Base-by-base conservation (phyloP, 2,329 filamentous ascomycete species). In the Cercospora beticola region DNA sequence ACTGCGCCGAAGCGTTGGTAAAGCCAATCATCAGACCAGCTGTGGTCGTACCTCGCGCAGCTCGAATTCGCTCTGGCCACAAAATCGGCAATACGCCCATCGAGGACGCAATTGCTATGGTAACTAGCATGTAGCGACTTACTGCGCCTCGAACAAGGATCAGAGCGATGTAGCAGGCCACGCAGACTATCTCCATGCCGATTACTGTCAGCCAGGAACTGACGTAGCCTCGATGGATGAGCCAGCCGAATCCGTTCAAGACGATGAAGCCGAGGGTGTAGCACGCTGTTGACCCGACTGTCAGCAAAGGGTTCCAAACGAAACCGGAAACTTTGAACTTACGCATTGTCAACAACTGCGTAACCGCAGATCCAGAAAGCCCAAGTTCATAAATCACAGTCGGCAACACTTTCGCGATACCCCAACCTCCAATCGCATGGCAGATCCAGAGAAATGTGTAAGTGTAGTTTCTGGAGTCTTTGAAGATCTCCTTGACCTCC, bases 361-460 rank as follows among this genome's bases (percentile, higher is more conserved):
- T 79, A 28, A 79, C 76, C 3, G 71, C 70, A 2, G 81, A 79
- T 18, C 76, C 74, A 1, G 79, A 80, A 69, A 82, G 80, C 23
- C 81, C 81, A 72, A 83, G 80, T 30, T 80, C 80, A 60, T 76
- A 79, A 65, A 83, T 82, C 59, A 83, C 82, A 7, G 80, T 76
- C 21, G 77, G 77, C 8, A 78, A 66, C 46, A 76, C 73, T 23
- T 83, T 78, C 5, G 76, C 76, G 12, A 79, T 75, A 10, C 81
- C 79, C 74, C 83, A 84, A 18, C 72, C 73, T 23, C 74, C 73
- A 6, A 75, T 74, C 14, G 71, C 68, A 62, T 76, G 74, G 75
- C 68, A 73, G 26, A 74, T 70, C 71, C 73, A 76, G n/a, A 75
- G 67, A 10, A 73, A 40, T 3, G 70, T 70, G 62, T 74, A 75